Evolutionary conservation across 768 basidiomycete species (phyloP).

Genomic region (Trametes coccinea): DNA sequence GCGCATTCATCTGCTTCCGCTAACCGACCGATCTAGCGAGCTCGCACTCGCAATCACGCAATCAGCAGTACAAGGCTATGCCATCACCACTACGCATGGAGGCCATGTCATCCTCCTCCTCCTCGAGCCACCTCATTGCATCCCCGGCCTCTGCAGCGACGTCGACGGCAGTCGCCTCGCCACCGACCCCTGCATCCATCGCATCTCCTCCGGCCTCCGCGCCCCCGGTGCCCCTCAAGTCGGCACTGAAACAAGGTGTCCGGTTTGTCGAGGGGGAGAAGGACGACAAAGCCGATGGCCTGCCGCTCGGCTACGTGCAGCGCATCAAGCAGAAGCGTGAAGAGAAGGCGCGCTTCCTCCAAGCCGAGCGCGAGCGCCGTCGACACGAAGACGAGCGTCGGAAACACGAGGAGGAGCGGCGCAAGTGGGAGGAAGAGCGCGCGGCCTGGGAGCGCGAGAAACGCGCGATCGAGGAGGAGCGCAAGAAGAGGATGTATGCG

Average conservation of each 20-base stretch:
- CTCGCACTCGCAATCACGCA: constrained; percentile 23
- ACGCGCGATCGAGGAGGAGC: constrained; percentile 51
- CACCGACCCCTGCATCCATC: background rate
- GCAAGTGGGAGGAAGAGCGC: constrained; percentile 44
- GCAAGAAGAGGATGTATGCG: constrained; percentile 50
- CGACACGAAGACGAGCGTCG: constrained; percentile 44
- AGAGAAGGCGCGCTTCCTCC: constrained; percentile 68
- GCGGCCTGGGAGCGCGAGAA: constrained; percentile 53
- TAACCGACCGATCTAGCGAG: constrained; percentile 7
- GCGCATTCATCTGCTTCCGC: background rate
- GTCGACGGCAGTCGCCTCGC: constrained; percentile 1
- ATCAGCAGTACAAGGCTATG: constrained; percentile 27
- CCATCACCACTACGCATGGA: constrained; percentile 35
- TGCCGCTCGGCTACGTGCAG: constrained; percentile 70
- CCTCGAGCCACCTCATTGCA: background rate
- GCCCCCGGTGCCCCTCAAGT: constrained; percentile 9
- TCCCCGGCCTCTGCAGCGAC: background rate
- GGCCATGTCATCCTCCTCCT: constrained; percentile 17
- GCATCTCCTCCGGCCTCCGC: constrained; percentile 14
- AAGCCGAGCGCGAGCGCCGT: constrained; percentile 43
- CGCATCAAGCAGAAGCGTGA: constrained; percentile 72
- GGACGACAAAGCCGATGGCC: constrained; percentile 42
- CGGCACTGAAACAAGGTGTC: constrained; percentile 20
- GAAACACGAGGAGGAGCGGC: constrained; percentile 45
- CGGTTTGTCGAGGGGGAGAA: constrained; percentile 17